Evolutionary conservation across 306 rosid genomes (phyloP).

Genomic region (Dicorynia guianensis): DNA sequence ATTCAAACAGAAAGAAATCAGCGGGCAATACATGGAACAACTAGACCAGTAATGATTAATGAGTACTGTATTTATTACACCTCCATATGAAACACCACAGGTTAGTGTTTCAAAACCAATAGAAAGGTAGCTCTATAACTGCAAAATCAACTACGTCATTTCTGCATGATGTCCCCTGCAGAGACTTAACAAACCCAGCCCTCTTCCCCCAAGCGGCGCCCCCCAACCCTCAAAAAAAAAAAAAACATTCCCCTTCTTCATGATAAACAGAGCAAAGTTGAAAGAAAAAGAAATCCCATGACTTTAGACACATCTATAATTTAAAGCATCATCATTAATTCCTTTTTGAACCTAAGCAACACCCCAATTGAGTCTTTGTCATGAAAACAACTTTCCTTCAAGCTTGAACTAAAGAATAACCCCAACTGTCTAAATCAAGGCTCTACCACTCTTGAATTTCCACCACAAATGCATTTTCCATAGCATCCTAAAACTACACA

Average conservation of each 20-base stretch:
- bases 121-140: neutral
- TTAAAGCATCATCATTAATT: slow-evolving; percentile 1
- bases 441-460: neutral
- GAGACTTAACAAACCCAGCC: neutral
- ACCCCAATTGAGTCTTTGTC: neutral
- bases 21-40: slow-evolving; percentile 27
- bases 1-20: neutral
- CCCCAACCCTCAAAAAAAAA: too few relatives aligned
- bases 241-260: neutral
- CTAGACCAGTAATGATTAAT: neutral
- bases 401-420: slow-evolving; percentile 8
- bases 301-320: neutral
- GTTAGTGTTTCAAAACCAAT: neutral
- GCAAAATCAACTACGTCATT: neutral
- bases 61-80: neutral
- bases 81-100: neutral
- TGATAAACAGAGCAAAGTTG: neutral
- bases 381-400: neutral
- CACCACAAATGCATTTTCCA: neutral
- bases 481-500: slow-evolving; percentile 3
- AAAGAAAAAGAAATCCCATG: neutral
- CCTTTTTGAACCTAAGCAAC: neutral
- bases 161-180: neutral
- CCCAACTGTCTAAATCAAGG: neutral
- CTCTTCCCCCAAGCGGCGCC: too few relatives aligned